These are phyloP conservation scores for Ascochyta viciae-villosae DNA, from an alignment of 2,329 filamentous ascomycete species.

Conservation along the genomic window DNA sequence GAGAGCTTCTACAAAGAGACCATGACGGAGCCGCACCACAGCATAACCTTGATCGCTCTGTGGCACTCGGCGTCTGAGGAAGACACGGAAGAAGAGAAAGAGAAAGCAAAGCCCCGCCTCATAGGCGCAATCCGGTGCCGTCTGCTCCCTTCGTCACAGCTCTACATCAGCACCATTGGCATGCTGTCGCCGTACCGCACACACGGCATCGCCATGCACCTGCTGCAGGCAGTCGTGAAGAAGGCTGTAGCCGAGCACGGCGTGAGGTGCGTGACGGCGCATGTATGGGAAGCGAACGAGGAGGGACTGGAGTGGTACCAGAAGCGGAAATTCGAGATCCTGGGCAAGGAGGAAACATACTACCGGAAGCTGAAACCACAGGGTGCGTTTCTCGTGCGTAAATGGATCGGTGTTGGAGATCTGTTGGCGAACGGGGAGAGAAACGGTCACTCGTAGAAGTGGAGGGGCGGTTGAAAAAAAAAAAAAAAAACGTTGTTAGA, in stretches of 20 bases:
- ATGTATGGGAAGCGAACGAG: conserved; percentile 69
- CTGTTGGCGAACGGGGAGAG: conserved; percentile 22
- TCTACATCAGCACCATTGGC: conserved; percentile 69
- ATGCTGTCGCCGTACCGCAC: conserved; percentile 66
- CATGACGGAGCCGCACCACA: conserved; percentile 60
- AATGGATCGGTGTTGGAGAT: conserved; percentile 50
- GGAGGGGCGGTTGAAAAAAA: too few relatives aligned
- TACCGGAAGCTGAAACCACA: conserved; percentile 65
- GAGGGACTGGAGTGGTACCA: conserved; percentile 68
- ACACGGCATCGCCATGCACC: conserved; percentile 63
- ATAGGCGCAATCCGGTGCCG: conserved; percentile 58
- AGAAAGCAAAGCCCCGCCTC: conserved; percentile 42
- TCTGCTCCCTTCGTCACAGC: conserved; percentile 49
- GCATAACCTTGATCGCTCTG: conserved; percentile 65
- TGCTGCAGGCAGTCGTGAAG: conserved; percentile 56
- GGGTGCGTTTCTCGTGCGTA: conserved; percentile 61
- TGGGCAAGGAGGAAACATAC: conserved; percentile 62
- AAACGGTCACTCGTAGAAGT: not conserved
- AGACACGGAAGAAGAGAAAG: conserved; percentile 3
- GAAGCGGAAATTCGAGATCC: conserved; percentile 63
- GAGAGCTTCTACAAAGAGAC: conserved; percentile 67
- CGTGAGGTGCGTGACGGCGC: conserved; percentile 63
- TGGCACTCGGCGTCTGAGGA: conserved; percentile 54
- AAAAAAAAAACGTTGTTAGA: too few relatives aligned
- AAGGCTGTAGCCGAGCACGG: conserved; percentile 59